Conservation (phyloP, 2,329 filamentous ascomycete species). For the Penicillium sp. region DNA sequence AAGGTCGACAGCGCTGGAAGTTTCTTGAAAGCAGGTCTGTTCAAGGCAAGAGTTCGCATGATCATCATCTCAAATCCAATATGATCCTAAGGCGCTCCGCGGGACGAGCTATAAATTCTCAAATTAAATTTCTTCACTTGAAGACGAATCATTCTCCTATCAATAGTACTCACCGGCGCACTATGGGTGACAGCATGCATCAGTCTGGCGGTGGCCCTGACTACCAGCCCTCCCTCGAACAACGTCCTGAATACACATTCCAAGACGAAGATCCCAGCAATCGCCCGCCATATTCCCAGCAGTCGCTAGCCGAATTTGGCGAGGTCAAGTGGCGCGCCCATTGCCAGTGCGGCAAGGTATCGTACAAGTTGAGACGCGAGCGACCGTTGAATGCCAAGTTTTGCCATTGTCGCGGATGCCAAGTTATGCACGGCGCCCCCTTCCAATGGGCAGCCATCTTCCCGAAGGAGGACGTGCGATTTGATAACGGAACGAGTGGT, state of each 20-base stretch:
- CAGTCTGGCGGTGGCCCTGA: background rate
- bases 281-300: background rate
- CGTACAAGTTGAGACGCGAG: conserved; percentile 67
- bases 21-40: background rate
- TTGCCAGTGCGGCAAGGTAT: conserved; percentile 76
- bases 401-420: conserved; percentile 81
- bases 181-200: background rate
- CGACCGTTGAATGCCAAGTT: conserved; percentile 73
- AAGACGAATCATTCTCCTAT: background rate
- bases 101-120: background rate
- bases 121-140: background rate
- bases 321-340: background rate
- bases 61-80: background rate
- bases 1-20: background rate
- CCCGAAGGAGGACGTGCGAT: conserved; percentile 73
- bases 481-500: conserved; percentile 62
- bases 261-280: background rate
- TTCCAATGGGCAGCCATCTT: conserved; percentile 93
- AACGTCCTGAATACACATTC: background rate
- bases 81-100: background rate
- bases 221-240: background rate
- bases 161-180: background rate
- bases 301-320: background rate
- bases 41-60: background rate
- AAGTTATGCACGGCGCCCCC: conserved; percentile 76